Base-by-base conservation (phyloP, 2,329 filamentous ascomycete species). In the Aspergillus tamarii region DNA sequence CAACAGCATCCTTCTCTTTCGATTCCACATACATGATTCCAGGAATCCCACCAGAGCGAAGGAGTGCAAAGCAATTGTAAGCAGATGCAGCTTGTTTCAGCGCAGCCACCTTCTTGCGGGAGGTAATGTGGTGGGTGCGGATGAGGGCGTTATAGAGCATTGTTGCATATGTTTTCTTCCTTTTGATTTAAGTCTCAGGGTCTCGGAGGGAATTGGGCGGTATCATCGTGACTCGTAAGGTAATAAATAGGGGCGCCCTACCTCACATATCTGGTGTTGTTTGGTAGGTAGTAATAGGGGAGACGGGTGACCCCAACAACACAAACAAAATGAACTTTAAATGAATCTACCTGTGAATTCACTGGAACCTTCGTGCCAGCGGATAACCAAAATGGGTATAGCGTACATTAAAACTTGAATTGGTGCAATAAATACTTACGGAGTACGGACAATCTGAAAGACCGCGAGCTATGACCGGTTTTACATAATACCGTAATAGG, bases 21-120 rank as follows among this genome's bases (percentile, higher is more conserved):
- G 87, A 86, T 73, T 92, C 89, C 57, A 89, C 90, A 72, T 93
- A 92, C 91, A 94, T 93, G 68, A 94, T 88, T 1, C 91, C 91
- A 0, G 91, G 91, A 28, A 85, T 85, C 2, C 88, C 87, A 12
- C 91, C 90, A 66, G 85, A 88, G 30, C 90, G 85, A 1, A 92
- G 80, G 4, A 93, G 79, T 1, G 90, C 86, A 67, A 86, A 89
- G 57, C 89, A 85, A 61, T 87, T 80, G 67, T 86, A 81, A 54
- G 85, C 81, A 36, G 85, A 82, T 8, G 89, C 88, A 4, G 86
- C 84, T 2, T 88, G 87, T 75, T 90, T 89, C 26, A 94, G 83
- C 61, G 83, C 82, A 30, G 83, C 79, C 52, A 89, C 84, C 73
- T 94, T 94, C 74, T 92, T 93, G 67, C 90, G 88, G 0, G 89